Conservation (phyloP, 768 basidiomycete species). For the Chalciporus chontae region DNA sequence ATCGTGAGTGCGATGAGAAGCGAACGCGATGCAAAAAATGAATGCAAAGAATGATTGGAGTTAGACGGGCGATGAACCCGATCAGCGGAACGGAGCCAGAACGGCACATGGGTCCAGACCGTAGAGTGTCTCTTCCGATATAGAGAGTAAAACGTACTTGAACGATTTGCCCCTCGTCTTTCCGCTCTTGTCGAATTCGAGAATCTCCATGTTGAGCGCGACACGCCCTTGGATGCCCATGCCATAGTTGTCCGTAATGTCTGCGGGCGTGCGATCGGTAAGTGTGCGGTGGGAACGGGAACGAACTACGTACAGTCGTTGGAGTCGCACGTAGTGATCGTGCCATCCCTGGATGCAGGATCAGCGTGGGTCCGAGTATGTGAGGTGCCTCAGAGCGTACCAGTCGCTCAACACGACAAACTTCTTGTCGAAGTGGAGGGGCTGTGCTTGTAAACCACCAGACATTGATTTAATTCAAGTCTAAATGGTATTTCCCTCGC, state of each 20-base stretch:
- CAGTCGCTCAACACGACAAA: constrained; percentile 91
- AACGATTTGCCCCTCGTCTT: constrained; percentile 21
- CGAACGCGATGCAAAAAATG: not conserved
- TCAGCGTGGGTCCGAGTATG: not conserved
- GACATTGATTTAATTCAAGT: constrained; percentile 9
- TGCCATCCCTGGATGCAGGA: constrained; percentile 67
- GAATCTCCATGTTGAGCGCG: constrained; percentile 67
- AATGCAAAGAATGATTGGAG: not conserved
- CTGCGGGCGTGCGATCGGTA: constrained; percentile 34
- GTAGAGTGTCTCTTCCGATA: not conserved
- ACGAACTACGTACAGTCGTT: constrained; percentile 70
- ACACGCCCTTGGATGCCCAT: constrained; percentile 70
- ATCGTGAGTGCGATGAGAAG: constrained; percentile 10
- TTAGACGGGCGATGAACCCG: constrained; percentile 1
- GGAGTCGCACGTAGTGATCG: constrained; percentile 89
- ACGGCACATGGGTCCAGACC: not conserved
- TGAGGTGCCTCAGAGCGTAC: constrained; percentile 41
- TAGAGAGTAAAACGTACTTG: constrained; percentile 49
- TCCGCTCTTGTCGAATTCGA: constrained; percentile 39
- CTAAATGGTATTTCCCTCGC: not conserved
- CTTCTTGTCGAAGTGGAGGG: constrained; percentile 54
- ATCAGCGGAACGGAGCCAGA: not conserved
- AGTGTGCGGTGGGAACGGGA: not conserved
- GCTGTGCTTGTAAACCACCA: constrained; percentile 7
- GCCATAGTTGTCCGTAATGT: constrained; percentile 87